Evolutionary conservation across 75 land plant species (phyloP).

Genomic region (Pseudotsuga menziesii): DNA sequence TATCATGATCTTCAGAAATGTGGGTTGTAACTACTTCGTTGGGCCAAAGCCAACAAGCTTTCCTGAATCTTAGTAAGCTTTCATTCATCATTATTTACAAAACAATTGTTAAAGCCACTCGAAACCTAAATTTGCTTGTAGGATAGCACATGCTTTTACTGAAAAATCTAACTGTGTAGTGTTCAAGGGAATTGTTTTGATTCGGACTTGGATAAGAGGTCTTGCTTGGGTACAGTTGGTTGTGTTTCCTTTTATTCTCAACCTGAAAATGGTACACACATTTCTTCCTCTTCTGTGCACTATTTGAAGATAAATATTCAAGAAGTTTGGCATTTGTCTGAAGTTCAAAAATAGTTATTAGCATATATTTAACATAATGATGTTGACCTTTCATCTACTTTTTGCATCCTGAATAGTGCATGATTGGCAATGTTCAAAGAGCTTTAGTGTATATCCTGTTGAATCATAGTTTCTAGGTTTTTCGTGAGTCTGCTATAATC

Average conservation of each 20-base stretch:
- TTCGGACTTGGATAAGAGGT: not conserved
- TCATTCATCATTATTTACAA: not conserved
- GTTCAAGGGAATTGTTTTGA: not conserved
- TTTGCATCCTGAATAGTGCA: not conserved
- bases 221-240: not conserved
- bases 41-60: slow-evolving; percentile 5
- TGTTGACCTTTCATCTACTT: not conserved
- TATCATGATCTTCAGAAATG: not conserved
- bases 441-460: not conserved
- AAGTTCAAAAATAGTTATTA: too few relatives aligned
- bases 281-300: not conserved
- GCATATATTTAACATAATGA: too few relatives aligned
- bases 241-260: slow-evolving; percentile 9
- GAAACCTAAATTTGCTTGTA: not conserved
- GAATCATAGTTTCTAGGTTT: not conserved
- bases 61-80: not conserved
- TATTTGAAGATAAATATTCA: not conserved
- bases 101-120: not conserved
- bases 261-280: slow-evolving; percentile 7
- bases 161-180: not conserved
- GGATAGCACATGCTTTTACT: not conserved
- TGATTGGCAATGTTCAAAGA: not conserved
- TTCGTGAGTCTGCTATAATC: not conserved
- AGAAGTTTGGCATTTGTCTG: not conserved
- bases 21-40: slow-evolving; percentile 7